Evolutionary conservation across 495 filamentous ascomycete species (phyloP), one percentile per base, ranked within the genome.

Genomic region (Penicillium bovifimosum): DNA sequence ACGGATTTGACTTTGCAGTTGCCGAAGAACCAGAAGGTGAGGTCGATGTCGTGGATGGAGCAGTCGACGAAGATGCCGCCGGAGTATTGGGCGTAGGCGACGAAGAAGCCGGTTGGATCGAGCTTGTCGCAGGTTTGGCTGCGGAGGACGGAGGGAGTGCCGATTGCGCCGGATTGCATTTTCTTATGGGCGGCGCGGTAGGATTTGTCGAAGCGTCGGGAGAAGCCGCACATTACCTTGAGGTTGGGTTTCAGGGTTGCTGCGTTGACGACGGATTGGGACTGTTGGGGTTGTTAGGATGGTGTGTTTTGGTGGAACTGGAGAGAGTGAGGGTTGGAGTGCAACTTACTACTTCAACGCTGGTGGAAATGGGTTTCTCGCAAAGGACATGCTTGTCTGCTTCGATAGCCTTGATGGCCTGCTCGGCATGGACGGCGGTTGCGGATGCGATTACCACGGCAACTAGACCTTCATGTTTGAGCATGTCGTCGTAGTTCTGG

Each of bases 51-150:
- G 59, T 82, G 80, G 53, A 83, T 78, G 7, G 65, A 68, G 65
- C 75, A 79, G 65, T 82, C 80, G 13, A 82, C 80, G 47, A 83
- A 83, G 50, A 81, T 95, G 0, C 80, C 80, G 27, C 80, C 80
- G 10, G 67, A 73, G 65, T 72, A 76, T 41, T 76, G 67, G 14
- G 80, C 76, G 61, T 82, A 82, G 6, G 70, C 72, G 29, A 83
- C 76, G 52, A 79, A 82, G 68, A 80, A 80, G 0, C 79, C 79
- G 28, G 61, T 64, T 0, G 78, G 77, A 38, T 82, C 80, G 31
- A 75, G 70, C 55, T 75, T 79, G 55, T 83, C 80, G 61, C 80
- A 82, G 1, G 77, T 82, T 60, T 83, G 79, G 38, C 66, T 73
- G 56, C 80, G 79, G 41, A 83, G 67, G 18, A 82, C 71, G 3